Evolutionary conservation across 441 rosid genomes (phyloP), one percentile per base, ranked within the genome.

Genomic region (Brassica balearica): DNA sequence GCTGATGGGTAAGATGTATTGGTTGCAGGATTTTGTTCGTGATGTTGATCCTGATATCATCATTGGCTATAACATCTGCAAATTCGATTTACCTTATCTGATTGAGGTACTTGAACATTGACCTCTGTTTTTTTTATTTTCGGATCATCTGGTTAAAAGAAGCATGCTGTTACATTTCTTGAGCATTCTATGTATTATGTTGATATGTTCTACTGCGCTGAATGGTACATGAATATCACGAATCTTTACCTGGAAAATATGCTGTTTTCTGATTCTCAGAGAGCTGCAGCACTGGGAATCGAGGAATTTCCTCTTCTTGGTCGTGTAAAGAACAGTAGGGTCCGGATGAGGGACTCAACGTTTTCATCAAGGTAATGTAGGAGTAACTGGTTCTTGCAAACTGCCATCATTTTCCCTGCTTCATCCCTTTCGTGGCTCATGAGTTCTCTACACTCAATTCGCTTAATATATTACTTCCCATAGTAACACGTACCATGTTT

Each of bases 61-160:
- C 75, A 96, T 96, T 85, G 99, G 99, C 68, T 96, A 94, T 75
- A 96, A 96, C 82, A 96, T 96, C 81, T 96, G 99, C 95, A 96
- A 94, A 79, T 96, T 96, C 77, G 99, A 96, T 84, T 83, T 96
- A 87, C 99, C 99, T 23, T 96, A 96, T 85, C 93, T 96, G 75
- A 90, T 96, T 32, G 97, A 96, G 98, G 99, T 96, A 88, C 78
- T 71, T 72, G 77, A 80, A 41, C 80, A 6, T 59, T 75, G 65
- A 20, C 20, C 32, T 68, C 69, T 64, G 19, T 19, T 29, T 66
- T 38, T 38, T 29, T 38, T 32, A 65, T 63, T 64, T 32, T 43
- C 29, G 8, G 36, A 74, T 79, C 55, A 61, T 71, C 15, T 77
- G 55, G 56, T 59, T 80, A 64, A 41, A 77, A 46, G 78, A 46